Evolutionary conservation across 2,329 filamentous ascomycete genomes (phyloP), one percentile per base, ranked within the genome.

Genomic region (Aspergillus sp.): DNA sequence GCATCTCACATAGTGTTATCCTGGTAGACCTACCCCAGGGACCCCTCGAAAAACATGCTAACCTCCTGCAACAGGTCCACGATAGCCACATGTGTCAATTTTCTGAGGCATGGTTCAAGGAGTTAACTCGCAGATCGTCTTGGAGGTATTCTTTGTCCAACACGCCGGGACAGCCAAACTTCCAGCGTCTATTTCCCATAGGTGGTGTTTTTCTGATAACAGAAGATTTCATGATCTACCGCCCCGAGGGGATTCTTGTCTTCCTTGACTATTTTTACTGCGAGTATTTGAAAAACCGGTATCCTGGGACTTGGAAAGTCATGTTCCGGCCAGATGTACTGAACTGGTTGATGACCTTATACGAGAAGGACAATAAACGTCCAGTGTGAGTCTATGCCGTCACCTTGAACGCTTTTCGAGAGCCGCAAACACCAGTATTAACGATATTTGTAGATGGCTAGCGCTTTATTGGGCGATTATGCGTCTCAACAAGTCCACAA

Each of bases 171-270:
- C 49, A 52, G 20, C 51, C 56, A 3, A 57, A 71, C 44, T 61
- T 70, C 22, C 62, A 72, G 52, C 66, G 69, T 13, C 54, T 76
- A 4, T 75, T 76, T 26, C 68, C 69, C 6, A 55, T 65, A 43
- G 73, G 73, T 7, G 60, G 57, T 8, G 68, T 68, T 1, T 64
- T 74, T 22, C 62, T 77, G 6, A 53, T 77, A 14, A 74, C 74
- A 1, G 73, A 76, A 52, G 73, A 74, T 42, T 60, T 72, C 11
- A 67, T 74, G 50, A 30, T 67, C 54, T 49, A 55, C 41, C 62
- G 71, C 7, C 60, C 66, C 1, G 56, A 65, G 16, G 60, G 52
- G 17, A 62, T 69, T 1, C 44, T 70, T 2, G 56, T 65, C 4
- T 62, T 73, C 2, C 51, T 76, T n/a, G 54, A 55, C 14, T 22